These are phyloP conservation scores for Vicia villosa DNA, from an alignment of 306 rosid species.

Conservation along the genomic window DNA sequence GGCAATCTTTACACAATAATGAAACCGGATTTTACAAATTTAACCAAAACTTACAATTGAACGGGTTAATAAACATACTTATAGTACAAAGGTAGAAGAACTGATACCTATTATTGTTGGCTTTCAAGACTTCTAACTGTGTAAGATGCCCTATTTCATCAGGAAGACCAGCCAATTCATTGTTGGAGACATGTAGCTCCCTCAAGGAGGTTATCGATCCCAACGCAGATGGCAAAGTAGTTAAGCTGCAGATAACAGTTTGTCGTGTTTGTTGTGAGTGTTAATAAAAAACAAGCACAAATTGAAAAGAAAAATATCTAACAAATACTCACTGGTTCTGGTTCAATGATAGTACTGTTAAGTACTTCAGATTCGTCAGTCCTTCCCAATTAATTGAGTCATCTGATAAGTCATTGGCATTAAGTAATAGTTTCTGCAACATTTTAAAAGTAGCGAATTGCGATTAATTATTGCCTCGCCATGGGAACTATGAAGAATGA, in stretches of 20 bases:
- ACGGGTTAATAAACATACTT: not conserved
- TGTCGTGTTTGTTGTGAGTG: not conserved
- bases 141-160: conserved; percentile 63
- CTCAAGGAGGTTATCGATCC: conserved; percentile 66
- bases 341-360: conserved; percentile 66
- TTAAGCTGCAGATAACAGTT: conserved; percentile 56
- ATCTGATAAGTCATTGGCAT: conserved; percentile 58
- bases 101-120: conserved; percentile 72
- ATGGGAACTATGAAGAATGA: conserved; percentile 12
- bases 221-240: conserved; percentile 62
- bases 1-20: too few species aligned
- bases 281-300: conserved; percentile 25
- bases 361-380: conserved; percentile 54
- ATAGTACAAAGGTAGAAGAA: not conserved
- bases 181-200: conserved; percentile 69
- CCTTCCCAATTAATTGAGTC: conserved; percentile 76
- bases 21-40: too few species aligned
- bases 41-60: too few species aligned
- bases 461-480: conserved; percentile 14
- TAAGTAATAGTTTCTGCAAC: conserved; percentile 65
- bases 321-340: conserved; percentile 72
- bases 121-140: conserved; percentile 70
- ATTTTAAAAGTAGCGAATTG: conserved; percentile 31
- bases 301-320: conserved; percentile 15
- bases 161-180: conserved; percentile 73